These are phyloP conservation scores for Fusarium sp. DNA, from an alignment of 2,329 filamentous ascomycete species.

Conservation along the genomic window DNA sequence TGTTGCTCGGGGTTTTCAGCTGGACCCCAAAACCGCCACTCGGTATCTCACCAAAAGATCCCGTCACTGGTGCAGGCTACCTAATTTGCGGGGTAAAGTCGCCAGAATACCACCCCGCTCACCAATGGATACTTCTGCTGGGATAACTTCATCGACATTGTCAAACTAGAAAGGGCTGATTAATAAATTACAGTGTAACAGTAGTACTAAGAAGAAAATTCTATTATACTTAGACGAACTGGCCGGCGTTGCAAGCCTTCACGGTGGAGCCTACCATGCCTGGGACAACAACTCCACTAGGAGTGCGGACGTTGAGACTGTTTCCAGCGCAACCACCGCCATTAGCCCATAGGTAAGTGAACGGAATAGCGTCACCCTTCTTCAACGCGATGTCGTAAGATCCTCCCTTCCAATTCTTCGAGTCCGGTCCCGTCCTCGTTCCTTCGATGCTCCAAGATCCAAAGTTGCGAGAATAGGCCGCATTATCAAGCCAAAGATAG, in stretches of 20 bases:
- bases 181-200: too few relatives aligned
- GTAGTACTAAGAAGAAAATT: too few relatives aligned
- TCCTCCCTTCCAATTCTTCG: background rate
- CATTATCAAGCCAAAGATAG: background rate
- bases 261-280: background rate
- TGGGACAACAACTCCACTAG: background rate
- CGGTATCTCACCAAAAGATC: background rate
- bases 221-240: background rate
- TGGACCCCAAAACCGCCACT: background rate
- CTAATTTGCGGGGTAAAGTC: background rate
- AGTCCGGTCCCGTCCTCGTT: background rate
- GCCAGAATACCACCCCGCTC: background rate
- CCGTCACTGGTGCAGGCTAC: background rate
- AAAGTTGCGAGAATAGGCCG: background rate
- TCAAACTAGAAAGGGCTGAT: too few relatives aligned
- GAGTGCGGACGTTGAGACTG: background rate
- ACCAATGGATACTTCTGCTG: too few relatives aligned
- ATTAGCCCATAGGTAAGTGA: background rate
- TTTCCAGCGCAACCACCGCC: slow-evolving; percentile 1
- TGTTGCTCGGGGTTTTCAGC: background rate
- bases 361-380: background rate
- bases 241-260: background rate
- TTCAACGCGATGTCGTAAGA: background rate
- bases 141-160: too few relatives aligned
- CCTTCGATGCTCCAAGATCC: background rate